Evolutionary conservation across 106 monocot species (phyloP), one percentile per base, ranked within the genome.

Genomic region (Dioscorea dumetorum): DNA sequence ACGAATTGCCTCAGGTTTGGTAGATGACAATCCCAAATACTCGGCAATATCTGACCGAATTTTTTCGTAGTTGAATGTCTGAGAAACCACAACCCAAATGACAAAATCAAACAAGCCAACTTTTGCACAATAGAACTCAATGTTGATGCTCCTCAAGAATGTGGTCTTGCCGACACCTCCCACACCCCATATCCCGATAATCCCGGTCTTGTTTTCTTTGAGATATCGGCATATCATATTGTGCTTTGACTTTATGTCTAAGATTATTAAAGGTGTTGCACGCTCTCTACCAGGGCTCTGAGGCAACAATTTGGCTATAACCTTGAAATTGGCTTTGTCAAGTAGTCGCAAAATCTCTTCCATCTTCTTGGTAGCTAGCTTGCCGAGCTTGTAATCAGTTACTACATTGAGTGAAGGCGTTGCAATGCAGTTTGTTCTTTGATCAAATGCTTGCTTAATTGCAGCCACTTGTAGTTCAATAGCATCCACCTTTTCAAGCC

Each of bases 131-230:
- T 19, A 49, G 8, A 66, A 20, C 1, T 48, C 14, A 49, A 70
- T 77, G 49, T 77, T 77, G 58, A 77, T 64, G n/a, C 8, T 49
- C 14, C 49, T 21, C 23, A 71, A 57, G 20, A 77, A 21, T 15
- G 70, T 66, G 49, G 71, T 64, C 57, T 77, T 77, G 1, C 77
- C 77, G 4, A 77, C 67, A 5, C 77, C 71, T 9, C 71, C 71
- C 52, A 58, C 33, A 0, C 77, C 77, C 49, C 34, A 77, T 33
- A 77, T 60, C 22, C 77, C 77, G 3, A 77, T 50, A 5, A 51
- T 50, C 2, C 52, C 66, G 4, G 67, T 34, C 14, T 2, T 48
- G 19, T 71, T 66, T 33, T 77, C 50, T 53, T 13, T 49, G 23
- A 71, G 64, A 57, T 66, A 77, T 15, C 49, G 2, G 20, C 63